A percentile compares a stretch with the other conserved stretches of the same genome.
Conservation (phyloP, 257 asterid genomes). For the Handroanthus guayacan region DNA sequence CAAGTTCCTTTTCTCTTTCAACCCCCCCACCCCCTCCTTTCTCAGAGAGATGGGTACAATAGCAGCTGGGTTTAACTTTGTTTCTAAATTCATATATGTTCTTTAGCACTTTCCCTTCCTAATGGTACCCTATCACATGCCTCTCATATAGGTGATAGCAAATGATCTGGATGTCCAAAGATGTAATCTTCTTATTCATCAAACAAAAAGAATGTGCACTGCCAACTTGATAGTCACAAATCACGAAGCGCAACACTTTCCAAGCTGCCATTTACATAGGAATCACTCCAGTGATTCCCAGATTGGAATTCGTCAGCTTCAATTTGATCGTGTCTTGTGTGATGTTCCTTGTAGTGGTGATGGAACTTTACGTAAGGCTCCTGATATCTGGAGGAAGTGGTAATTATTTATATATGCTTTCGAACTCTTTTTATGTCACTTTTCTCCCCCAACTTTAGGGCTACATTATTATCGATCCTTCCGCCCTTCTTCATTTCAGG, state of each 20-base stretch:
- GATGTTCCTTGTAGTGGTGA: slow-evolving; percentile 99
- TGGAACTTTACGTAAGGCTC: slow-evolving; percentile 98
- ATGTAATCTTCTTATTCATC: slow-evolving; percentile 99
- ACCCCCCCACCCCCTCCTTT: not conserved
- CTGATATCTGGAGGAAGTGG: slow-evolving; percentile 99
- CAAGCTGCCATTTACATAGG: slow-evolving; percentile 76
- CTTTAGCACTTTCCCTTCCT: slow-evolving; percentile 13
- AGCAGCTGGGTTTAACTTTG: slow-evolving; percentile 31
- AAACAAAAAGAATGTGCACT: slow-evolving; percentile 98
- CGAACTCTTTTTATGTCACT: not conserved
- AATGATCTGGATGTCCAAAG: slow-evolving; percentile 97
- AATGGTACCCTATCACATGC: slow-evolving; percentile 18
- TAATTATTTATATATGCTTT: slow-evolving; percentile 39
- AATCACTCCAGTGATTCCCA: slow-evolving; percentile 48
- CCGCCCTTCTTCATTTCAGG: slow-evolving; percentile 52
- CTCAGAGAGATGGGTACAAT: slow-evolving; percentile 11
- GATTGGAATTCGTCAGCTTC: slow-evolving; percentile 70
- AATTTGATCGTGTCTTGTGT: slow-evolving; percentile 96
- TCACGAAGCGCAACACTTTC: slow-evolving; percentile 99
- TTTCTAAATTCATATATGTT: slow-evolving; percentile 15
- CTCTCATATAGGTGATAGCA: slow-evolving; percentile 72
- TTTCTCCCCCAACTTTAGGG: slow-evolving; percentile 32
- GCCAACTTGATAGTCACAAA: slow-evolving; percentile 97
- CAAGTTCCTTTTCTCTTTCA: slow-evolving; percentile 19
- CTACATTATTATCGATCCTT: slow-evolving; percentile 16